These are phyloP conservation scores for Zygosaccharomyces kombuchaensis DNA, from an alignment of 805 yeast genomes.

Conservation along the genomic window DNA sequence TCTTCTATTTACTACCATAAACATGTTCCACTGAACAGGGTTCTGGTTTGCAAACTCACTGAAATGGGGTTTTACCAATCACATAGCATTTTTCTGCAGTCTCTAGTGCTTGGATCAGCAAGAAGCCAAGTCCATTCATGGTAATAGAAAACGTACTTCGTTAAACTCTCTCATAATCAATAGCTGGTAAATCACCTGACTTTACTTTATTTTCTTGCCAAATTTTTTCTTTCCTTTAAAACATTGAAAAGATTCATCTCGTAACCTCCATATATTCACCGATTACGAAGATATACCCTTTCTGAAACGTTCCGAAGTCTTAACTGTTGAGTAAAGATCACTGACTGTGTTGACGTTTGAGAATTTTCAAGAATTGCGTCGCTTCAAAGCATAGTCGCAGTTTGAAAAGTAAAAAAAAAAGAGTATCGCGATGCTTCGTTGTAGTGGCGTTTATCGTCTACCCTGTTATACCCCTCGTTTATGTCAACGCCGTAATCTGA, in stretches of 20 bases:
- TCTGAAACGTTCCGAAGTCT: background rate
- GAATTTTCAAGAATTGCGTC: background rate
- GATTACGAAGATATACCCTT: background rate
- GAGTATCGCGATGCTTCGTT: background rate
- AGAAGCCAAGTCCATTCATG: no score
- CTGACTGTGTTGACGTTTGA: background rate
- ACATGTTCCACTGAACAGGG: no score
- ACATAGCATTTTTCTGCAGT: no score
- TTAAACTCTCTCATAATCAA: no score
- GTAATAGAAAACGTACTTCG: no score
- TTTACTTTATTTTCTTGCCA: background rate
- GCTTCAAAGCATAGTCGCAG: background rate
- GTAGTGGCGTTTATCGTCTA: background rate
- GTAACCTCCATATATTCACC: background rate
- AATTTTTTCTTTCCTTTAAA: background rate
- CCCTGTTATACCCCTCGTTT: background rate
- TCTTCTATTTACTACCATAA: no score
- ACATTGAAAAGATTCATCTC: background rate
- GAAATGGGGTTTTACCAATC: no score
- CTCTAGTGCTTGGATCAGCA: no score
- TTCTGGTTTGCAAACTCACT: no score
- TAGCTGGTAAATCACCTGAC: no score
- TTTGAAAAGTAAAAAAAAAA: background rate
- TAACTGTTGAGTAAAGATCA: background rate
- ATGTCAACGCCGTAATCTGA: constrained; percentile 23